Evolutionary conservation across 2,329 filamentous ascomycete species (phyloP).

Genomic region (Neonectria ditissima): DNA sequence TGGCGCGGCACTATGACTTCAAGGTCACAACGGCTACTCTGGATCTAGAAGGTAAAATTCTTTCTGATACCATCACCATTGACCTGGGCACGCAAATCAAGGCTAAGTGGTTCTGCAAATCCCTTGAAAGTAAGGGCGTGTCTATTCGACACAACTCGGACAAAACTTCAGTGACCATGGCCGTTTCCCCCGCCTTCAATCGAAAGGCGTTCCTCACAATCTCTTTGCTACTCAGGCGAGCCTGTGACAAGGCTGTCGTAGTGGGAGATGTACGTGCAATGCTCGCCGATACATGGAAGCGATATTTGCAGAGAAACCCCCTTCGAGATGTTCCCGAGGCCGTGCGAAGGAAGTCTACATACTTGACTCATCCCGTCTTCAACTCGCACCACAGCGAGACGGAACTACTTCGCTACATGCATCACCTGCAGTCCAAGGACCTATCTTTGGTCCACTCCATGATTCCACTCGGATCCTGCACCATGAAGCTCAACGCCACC

Average conservation of each 20-base stretch:
- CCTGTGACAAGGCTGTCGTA: not conserved
- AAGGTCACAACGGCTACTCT: slow-evolving; percentile 70
- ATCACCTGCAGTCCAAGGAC: slow-evolving; percentile 94
- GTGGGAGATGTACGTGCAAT: not conserved
- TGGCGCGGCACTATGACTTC: slow-evolving; percentile 72
- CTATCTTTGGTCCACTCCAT: slow-evolving; percentile 95
- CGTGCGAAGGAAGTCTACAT: slow-evolving; percentile 78
- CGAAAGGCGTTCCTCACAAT: not conserved
- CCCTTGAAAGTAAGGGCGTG: not conserved
- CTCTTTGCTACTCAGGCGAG: not conserved
- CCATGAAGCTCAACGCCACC: slow-evolving; percentile 97
- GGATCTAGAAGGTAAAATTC: slow-evolving; percentile 64
- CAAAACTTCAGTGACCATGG: not conserved
- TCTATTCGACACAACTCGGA: not conserved
- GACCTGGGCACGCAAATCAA: slow-evolving; percentile 52
- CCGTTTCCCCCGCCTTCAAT: not conserved
- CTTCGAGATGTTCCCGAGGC: slow-evolving; percentile 58
- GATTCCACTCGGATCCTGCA: slow-evolving; percentile 97
- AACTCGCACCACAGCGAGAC: slow-evolving; percentile 96
- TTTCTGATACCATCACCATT: slow-evolving; percentile 87
- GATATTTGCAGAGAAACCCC: not conserved
- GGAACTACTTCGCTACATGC: slow-evolving; percentile 91
- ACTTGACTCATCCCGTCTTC: slow-evolving; percentile 91
- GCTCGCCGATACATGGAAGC: not conserved
- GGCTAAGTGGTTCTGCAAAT: not conserved